Evolutionary conservation across 1,284 basidiomycete genomes (phyloP), one percentile per base, ranked within the genome.

Genomic region (Agroathelia rolfsii): DNA sequence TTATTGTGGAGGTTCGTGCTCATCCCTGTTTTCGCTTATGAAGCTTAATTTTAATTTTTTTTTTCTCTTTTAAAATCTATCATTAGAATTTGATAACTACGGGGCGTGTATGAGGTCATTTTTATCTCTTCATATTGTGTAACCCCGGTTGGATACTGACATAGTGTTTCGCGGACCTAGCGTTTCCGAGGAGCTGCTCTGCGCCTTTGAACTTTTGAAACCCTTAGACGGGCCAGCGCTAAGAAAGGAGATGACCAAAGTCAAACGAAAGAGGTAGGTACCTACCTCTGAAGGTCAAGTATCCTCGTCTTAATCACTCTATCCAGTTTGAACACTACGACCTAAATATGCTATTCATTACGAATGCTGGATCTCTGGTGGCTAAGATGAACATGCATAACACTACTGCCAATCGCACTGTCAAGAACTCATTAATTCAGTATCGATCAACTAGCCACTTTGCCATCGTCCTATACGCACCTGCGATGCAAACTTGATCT

Each of bases 221-320:
- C 94, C 94, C 5, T 66, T 98, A 45, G 94, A 97, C 50, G 90
- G 89, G 3, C 82, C 90, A 11, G 93, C 93, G 28, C 60, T 97
- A 45, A 88, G 93, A 50, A 98, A 97, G 62, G 94, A 97, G 57
- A 96, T 98, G 92, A 93, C 89, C 19, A 96, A 95, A 63, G 90
- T 86, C 39, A 96, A 94, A 65, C 81, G 92, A 66, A 93, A 94
- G 72, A 94, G 87, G 86, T 87, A 39, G 34, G 55, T 37, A n/a
- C n/a, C n/a, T n/a, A n/a, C n/a, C n/a, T n/a, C n/a, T n/a, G n/a
- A n/a, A n/a, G 10, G 6, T 17, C n/a, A n/a, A n/a, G n/a, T n/a
- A n/a, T n/a, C n/a, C n/a, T n/a, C n/a, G n/a, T n/a, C n/a, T n/a
- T n/a, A n/a, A n/a, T n/a, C n/a, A n/a, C n/a, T n/a, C n/a, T n/a